Base-by-base conservation (phyloP, 2,329 filamentous ascomycete species). In the Sclerotinia nivalis region DNA sequence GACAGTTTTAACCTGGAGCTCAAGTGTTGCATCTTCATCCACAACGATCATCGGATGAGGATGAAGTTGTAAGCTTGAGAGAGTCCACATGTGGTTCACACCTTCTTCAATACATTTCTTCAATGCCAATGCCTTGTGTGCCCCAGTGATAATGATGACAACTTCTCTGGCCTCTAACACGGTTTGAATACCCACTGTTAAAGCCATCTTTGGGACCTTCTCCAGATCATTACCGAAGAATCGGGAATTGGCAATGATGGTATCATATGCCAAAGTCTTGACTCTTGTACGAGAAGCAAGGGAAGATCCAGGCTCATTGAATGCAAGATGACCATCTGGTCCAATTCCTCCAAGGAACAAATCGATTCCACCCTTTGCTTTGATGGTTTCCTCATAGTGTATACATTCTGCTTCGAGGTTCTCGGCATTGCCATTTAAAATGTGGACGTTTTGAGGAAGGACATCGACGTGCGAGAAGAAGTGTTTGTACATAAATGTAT, bases 401-500 rank as follows among this genome's bases (percentile, higher is more conserved):
- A 90, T 86, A 77, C 92, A 95, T 80, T 96, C 93, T 54, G 88
- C 88, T 73, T 90, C 88, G 2, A 93, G 87, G 77, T 93, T 91
- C 20, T 86, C 82, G 0, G 92, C 91, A 78, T 94, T 95, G 76
- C 92, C 92, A 78, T 95, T 88, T 52, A 95, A 86, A 76, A 96
- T 93, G 81, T 96, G 89, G 78, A 96, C 93, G 79, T 95, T 94
- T 77, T 87, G 86, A 7, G 93, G 93, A 74, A 89, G 87, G 75
- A 96, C 90, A 78, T 96, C 92, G 75, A 96, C 89, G 75, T 88
- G 92, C 56, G 91, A 92, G 84, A 96, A 96, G 84, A 96, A 93
- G 82, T 96, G 86, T 81, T 91, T 92, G 87, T 93, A 96, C 93
- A 96, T 96, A 84, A 96, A 96, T 74, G 89, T 92, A 83, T 96